phyloP scores from a whole-genome alignment of 2,329 filamentous ascomycete species.

The Neobulgaria alba region DNA sequence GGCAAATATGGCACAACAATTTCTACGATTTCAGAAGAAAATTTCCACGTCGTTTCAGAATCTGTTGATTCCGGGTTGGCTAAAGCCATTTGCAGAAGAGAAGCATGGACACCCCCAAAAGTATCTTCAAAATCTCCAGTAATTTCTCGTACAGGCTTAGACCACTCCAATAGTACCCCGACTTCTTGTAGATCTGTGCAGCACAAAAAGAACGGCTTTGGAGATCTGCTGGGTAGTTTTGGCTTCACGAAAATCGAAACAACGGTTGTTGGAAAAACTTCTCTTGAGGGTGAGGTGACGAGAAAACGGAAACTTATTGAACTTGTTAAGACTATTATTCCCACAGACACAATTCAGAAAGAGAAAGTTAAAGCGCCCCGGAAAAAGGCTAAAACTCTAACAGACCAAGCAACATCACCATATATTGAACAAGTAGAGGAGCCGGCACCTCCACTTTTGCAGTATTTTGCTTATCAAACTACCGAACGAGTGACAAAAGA shows the following conservation, averaged over 20 bases:
- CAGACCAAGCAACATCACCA: constrained; percentile 64
- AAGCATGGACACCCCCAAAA: constrained; percentile 61
- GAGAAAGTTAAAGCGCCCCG: constrained; percentile 46
- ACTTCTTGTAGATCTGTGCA: constrained; percentile 4
- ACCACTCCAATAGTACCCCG: not conserved
- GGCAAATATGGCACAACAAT: constrained; percentile 6
- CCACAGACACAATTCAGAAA: constrained; percentile 34
- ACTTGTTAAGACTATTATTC: constrained; percentile 33
- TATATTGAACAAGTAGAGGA: constrained; percentile 40
- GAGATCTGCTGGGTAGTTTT: constrained; percentile 33
- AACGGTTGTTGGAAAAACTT: constrained; percentile 7
- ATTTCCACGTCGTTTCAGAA: constrained; percentile 5
- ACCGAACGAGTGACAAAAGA: constrained; percentile 6
- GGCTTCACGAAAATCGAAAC: constrained; percentile 28
- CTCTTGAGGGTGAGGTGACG: constrained; percentile 21
- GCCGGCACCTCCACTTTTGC: constrained; percentile 33
- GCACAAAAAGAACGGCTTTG: constrained; percentile 25
- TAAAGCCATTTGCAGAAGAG: constrained; percentile 44
- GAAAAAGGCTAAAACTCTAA: constrained; percentile 71
- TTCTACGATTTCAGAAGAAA: not conserved
- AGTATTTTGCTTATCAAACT: constrained; percentile 33
- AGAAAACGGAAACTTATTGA: constrained; percentile 51
- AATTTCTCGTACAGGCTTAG: not conserved
- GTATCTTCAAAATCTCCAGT: constrained; percentile 27
- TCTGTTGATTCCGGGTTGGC: constrained; percentile 16